A percentile compares a stretch with the other conserved stretches of the same genome.
phyloP scores from a whole-genome alignment of 1,284 basidiomycete species.

The Irpex sp. region DNA sequence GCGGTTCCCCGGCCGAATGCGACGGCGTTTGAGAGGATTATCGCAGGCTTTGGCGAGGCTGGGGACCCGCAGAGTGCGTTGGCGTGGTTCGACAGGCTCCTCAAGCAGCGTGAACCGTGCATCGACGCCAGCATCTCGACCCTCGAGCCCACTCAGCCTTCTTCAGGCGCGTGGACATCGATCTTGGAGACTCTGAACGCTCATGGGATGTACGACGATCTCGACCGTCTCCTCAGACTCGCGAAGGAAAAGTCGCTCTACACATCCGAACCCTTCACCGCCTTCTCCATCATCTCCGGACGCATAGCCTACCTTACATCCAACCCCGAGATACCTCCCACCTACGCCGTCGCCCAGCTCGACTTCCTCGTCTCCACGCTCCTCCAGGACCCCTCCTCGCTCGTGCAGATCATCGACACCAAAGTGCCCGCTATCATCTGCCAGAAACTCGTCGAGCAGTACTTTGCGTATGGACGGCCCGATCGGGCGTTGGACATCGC shows the following conservation, averaged over 20 bases:
- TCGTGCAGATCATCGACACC: neutral
- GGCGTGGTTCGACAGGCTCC: constrained; percentile 67
- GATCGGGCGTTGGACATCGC: constrained; percentile 16
- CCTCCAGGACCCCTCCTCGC: neutral
- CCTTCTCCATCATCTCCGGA: neutral
- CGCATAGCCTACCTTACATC: neutral
- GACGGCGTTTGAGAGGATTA: constrained; percentile 62
- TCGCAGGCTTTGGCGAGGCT: constrained; percentile 60
- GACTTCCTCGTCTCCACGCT: neutral
- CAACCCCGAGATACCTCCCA: neutral
- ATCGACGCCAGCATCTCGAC: constrained; percentile 30
- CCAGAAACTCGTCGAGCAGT: constrained; percentile 17
- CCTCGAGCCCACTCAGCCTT: constrained; percentile 48
- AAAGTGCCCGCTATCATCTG: constrained; percentile 5
- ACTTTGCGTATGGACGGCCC: constrained; percentile 12
- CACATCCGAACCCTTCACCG: neutral
- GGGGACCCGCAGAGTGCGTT: constrained; percentile 66
- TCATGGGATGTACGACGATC: constrained; percentile 42
- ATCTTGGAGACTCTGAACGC: constrained; percentile 53
- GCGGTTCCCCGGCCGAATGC: constrained; percentile 58
- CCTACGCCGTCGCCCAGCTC: neutral
- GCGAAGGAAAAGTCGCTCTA: neutral
- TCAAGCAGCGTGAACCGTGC: constrained; percentile 36
- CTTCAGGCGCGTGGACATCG: constrained; percentile 43
- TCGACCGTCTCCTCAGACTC: constrained; percentile 3